Percentiles rank a stretch among this genome's conserved stretches.
phyloP scores from a whole-genome alignment of 495 filamentous ascomycete genomes.

The Aspergillus coremiiformis region DNA sequence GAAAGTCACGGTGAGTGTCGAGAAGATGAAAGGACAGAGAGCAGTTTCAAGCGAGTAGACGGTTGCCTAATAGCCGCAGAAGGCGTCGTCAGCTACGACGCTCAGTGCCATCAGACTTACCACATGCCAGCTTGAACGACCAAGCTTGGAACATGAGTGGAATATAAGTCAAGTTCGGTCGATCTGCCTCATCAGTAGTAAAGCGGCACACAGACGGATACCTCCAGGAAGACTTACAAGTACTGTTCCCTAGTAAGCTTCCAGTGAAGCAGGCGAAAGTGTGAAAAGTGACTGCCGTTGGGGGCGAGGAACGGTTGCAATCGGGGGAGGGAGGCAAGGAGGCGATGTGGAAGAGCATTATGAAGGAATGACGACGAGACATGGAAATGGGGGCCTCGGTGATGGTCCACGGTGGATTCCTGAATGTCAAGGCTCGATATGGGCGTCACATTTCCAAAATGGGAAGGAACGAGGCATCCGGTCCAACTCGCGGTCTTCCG shows the following conservation, averaged over 20 bases:
- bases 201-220: background rate
- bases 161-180: background rate
- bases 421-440: no score
- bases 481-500: background rate
- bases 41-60: background rate
- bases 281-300: background rate
- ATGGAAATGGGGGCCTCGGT: background rate
- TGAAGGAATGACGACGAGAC: background rate
- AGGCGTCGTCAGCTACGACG: background rate
- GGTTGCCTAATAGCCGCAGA: background rate
- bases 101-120: background rate
- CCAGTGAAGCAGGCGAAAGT: background rate
- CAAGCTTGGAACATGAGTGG: background rate
- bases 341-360: background rate
- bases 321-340: background rate
- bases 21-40: background rate
- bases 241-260: conserved; percentile 12
- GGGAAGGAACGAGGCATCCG: background rate
- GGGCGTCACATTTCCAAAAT: background rate
- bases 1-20: background rate
- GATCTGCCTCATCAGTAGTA: background rate
- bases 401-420: no score
- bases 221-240: conserved; percentile 8
- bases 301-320: background rate
- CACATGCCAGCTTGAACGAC: conserved; percentile 1